Conservation (phyloP, 305 asterid species). For the Petunia hybrid region DNA sequence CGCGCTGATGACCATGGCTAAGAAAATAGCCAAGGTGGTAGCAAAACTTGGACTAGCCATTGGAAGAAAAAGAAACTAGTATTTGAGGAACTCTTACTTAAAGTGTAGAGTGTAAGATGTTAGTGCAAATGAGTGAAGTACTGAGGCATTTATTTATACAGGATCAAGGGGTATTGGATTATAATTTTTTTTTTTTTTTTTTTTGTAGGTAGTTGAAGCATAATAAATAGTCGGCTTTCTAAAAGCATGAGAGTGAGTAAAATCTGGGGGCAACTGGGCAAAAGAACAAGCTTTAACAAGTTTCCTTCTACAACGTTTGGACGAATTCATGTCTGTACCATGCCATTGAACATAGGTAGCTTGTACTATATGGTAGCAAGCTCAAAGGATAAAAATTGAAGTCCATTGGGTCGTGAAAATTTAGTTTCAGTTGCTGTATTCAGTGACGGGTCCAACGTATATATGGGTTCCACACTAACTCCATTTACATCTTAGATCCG, state of each 20-base stretch:
- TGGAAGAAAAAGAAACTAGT: not conserved
- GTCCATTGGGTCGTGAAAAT: too few relatives aligned
- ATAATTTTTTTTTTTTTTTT: not conserved
- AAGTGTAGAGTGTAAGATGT: not conserved
- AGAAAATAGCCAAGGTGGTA: slow-evolving; percentile 24
- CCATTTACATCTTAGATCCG: too few relatives aligned
- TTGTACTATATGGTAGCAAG: too few relatives aligned
- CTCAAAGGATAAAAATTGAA: too few relatives aligned
- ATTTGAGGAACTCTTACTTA: not conserved
- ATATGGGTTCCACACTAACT: too few relatives aligned
- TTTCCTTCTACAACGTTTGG: slow-evolving; percentile 2
- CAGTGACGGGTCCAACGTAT: too few relatives aligned
- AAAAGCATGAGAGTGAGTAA: slow-evolving; percentile 35
- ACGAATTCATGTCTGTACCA: not conserved
- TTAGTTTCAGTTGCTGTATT: too few relatives aligned
- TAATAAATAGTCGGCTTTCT: slow-evolving; percentile 54
- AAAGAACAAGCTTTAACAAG: not conserved
- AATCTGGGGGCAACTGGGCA: slow-evolving; percentile 30
- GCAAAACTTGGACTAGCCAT: slow-evolving; percentile 31
- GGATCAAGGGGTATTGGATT: not conserved
- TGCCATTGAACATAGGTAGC: not conserved
- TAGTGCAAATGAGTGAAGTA: not conserved
- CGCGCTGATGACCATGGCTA: slow-evolving; percentile 25
- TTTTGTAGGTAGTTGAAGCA: slow-evolving; percentile 38
- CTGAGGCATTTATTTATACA: slow-evolving; percentile 28